Conservation (phyloP, 805 yeast genomes). For the Lipomyces sp. region DNA sequence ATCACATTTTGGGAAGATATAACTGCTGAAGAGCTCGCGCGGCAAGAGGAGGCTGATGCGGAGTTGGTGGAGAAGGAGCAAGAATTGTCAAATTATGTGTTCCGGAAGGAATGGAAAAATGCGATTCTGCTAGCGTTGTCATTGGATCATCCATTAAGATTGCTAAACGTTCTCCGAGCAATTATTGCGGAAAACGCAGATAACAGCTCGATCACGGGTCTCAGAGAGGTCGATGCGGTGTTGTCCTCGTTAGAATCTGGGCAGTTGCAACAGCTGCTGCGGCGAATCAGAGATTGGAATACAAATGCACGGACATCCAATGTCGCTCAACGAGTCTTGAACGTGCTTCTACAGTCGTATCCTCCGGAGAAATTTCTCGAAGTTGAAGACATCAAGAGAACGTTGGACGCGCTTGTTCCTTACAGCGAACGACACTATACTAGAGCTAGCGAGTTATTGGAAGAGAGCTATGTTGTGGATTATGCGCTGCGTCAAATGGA, state of each 20-base stretch:
- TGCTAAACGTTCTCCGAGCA: constrained; percentile 74
- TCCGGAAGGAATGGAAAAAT: constrained; percentile 77
- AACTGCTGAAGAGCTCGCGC: constrained; percentile 69
- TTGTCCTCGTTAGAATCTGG: constrained; percentile 62
- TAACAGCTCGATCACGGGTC: constrained; percentile 58
- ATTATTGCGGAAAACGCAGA: constrained; percentile 57
- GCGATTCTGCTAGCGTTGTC: constrained; percentile 87
- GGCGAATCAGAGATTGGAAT: constrained; percentile 92
- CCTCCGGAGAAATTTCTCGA: constrained; percentile 61
- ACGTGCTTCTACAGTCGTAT: constrained; percentile 63
- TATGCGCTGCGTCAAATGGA: constrained; percentile 74
- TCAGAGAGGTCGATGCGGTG: constrained; percentile 64
- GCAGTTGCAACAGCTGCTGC: constrained; percentile 64
- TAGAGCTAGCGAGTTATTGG: constrained; percentile 78
- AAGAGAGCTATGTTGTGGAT: constrained; percentile 84
- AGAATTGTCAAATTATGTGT: constrained; percentile 73
- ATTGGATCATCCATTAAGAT: constrained; percentile 86
- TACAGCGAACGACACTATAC: constrained; percentile 84
- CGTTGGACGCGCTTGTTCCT: constrained; percentile 79
- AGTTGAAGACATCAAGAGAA: constrained; percentile 67
- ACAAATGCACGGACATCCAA: constrained; percentile 80
- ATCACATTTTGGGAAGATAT: constrained; percentile 88
- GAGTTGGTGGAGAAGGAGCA: constrained; percentile 87
- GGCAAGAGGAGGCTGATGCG: constrained; percentile 56
- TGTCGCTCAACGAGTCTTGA: constrained; percentile 77